Evolutionary conservation across 2,329 filamentous ascomycete genomes (phyloP).

Genomic region (Xylariomycetidae sp.): DNA sequence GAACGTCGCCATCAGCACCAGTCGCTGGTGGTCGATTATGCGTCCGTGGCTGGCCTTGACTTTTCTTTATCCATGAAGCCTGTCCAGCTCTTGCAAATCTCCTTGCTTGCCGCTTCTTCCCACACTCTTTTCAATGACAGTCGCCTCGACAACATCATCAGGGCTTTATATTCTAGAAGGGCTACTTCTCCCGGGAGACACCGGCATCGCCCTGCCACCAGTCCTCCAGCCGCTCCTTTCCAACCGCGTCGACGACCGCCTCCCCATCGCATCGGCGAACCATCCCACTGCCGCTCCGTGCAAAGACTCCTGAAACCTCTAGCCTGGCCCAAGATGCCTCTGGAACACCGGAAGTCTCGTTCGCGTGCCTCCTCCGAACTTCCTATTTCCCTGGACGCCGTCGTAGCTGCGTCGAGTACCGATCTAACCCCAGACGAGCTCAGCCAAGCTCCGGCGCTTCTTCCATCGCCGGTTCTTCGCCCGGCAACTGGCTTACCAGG

Average conservation of each 20-base stretch:
- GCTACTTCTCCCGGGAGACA: slow-evolving; percentile 18
- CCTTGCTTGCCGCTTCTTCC: slow-evolving; percentile 22
- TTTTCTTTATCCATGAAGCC: slow-evolving; percentile 26
- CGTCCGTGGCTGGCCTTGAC: slow-evolving; percentile 10
- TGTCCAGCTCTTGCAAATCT: slow-evolving; percentile 25
- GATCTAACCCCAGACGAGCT: slow-evolving; percentile 13
- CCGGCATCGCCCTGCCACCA: slow-evolving; percentile 21
- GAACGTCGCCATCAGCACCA: slow-evolving; percentile 22
- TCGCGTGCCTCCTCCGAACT: slow-evolving; percentile 17
- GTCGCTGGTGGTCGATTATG: slow-evolving; percentile 21
- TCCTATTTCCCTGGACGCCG: slow-evolving; percentile 20
- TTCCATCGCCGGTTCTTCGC: slow-evolving; percentile 11
- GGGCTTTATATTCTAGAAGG: slow-evolving; percentile 21
- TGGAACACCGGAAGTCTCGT: slow-evolving; percentile 22
- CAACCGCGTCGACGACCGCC: slow-evolving; percentile 14
- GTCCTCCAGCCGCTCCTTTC: slow-evolving; percentile 20
- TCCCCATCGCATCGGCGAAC: slow-evolving; percentile 11
- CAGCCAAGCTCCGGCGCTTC: slow-evolving; percentile 6
- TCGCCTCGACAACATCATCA: slow-evolving; percentile 19
- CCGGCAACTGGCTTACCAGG: slow-evolving; percentile 11
- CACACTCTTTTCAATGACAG: slow-evolving; percentile 25
- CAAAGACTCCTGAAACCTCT: slow-evolving; percentile 13
- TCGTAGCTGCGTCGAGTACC: slow-evolving; percentile 17
- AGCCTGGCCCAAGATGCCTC: slow-evolving; percentile 20
- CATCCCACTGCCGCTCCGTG: slow-evolving; percentile 12